Percentiles rank a stretch among this genome's conserved stretches.
Evolutionary conservation across 2,329 filamentous ascomycete species (phyloP).

Genomic region (Beauveria sp.): DNA sequence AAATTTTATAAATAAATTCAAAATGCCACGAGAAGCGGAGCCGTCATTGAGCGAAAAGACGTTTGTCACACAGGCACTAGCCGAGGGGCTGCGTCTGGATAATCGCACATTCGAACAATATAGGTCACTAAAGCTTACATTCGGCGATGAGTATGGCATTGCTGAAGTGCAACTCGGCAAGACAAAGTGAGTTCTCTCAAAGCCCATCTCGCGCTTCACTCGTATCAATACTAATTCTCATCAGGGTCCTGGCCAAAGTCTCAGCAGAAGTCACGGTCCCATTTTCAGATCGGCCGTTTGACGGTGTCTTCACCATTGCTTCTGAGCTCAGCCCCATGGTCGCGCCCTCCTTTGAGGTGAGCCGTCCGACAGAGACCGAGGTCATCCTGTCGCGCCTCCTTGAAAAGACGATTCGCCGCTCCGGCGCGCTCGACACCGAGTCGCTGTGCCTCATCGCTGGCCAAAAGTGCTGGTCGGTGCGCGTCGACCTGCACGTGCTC

Average conservation of each 20-base stretch:
- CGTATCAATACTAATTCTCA: background rate
- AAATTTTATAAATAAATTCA: conserved; percentile 17
- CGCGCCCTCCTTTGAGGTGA: conserved; percentile 81
- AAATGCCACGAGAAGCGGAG: conserved; percentile 87
- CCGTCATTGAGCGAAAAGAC: conserved; percentile 82
- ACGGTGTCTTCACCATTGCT: conserved; percentile 88
- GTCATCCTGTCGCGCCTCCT: conserved; percentile 79
- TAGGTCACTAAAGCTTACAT: conserved; percentile 66
- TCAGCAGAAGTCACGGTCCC: conserved; percentile 84
- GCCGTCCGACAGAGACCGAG: conserved; percentile 76
- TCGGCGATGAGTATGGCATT: conserved; percentile 86
- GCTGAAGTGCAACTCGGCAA: conserved; percentile 83
- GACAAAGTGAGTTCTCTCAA: conserved; percentile 58
- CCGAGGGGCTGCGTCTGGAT: conserved; percentile 75
- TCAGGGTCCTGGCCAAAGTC: conserved; percentile 73
- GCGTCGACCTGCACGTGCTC: conserved; percentile 86
- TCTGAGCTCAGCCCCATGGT: conserved; percentile 90
- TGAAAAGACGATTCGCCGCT: conserved; percentile 89
- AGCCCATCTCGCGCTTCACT: background rate
- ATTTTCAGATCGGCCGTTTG: conserved; percentile 81
- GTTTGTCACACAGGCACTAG: conserved; percentile 77
- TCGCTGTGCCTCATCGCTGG: conserved; percentile 89
- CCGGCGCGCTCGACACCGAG: conserved; percentile 87
- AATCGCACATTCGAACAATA: conserved; percentile 75
- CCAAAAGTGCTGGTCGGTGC: conserved; percentile 82